Evolutionary conservation across 768 basidiomycete genomes (phyloP), one percentile per base, ranked within the genome.

Genomic region (Hortiboletus campestris): DNA sequence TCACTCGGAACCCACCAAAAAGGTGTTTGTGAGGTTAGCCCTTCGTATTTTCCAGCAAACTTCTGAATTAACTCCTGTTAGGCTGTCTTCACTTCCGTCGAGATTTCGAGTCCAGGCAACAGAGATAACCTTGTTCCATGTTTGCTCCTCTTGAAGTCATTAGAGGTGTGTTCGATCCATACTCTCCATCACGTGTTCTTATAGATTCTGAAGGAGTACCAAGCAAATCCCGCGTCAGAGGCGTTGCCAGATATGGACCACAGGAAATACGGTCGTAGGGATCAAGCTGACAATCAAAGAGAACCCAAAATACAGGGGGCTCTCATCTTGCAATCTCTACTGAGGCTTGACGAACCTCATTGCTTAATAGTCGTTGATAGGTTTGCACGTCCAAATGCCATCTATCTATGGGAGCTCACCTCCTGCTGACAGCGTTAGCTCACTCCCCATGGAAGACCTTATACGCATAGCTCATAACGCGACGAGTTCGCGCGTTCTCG

Each of bases 261-360:
- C 56, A 46, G 53, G 54, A 58, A 51, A 50, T 51, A 46, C 38
- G 64, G 28, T 48, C 55, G 36, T 48, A 59, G 56, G 61, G 51
- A 40, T 42, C 52, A 62, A 60, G 49, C 56, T 16, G 61, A 63
- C 51, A 74, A 76, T 52, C 74, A 76, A 2, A 66, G 84, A 40
- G 86, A 85, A 64, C 84, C 87, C 8, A 89, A 84, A 62, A 81
- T 88, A 13, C 92, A 94, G 67, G 96, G 96, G 2, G 89, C 91
- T 3, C 71, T 98, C 17, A 72, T 99, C 13, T 72, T 98, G 2
- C 94, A 98, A 70, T 85, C 89, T 4, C 74, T 98, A 55, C 79
- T 98, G 25, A 80, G 79, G 31, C 78, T 97, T 22, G 71, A 82
- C 1, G 76, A 80, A 10, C 84, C 88, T 2, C 81, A 88, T 61